Evolutionary conservation across 306 rosid genomes (phyloP).

Genomic region (Pterocarpus santalinus): DNA sequence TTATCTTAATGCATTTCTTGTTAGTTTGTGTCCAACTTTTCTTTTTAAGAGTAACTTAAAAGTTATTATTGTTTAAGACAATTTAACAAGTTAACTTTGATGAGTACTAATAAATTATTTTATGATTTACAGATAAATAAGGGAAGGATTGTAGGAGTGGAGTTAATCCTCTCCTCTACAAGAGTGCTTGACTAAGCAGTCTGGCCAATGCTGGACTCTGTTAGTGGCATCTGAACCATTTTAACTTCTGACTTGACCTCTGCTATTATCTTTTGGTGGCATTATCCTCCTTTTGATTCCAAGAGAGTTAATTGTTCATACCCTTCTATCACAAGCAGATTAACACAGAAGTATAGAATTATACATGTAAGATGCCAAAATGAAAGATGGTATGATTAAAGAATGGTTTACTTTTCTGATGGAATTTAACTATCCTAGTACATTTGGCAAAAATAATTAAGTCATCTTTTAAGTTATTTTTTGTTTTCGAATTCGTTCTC

Average conservation of each 20-base stretch:
- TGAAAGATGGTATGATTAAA: slow-evolving; percentile 35
- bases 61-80: slow-evolving; percentile 3
- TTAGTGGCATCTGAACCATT: slow-evolving; percentile 21
- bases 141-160: slow-evolving; percentile 31
- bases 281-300: slow-evolving; percentile 33
- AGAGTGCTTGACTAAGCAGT: slow-evolving; percentile 37
- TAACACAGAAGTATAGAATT: slow-evolving; percentile 40
- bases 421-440: slow-evolving; percentile 10
- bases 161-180: slow-evolving; percentile 15
- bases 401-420: background rate
- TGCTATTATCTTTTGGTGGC: slow-evolving; percentile 33
- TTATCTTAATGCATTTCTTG: slow-evolving; percentile 1
- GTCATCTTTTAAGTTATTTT: no score
- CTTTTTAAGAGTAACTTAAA: background rate
- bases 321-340: slow-evolving; percentile 26
- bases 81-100: background rate
- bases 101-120: slow-evolving; percentile 12
- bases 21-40: background rate
- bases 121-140: slow-evolving; percentile 58
- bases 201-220: slow-evolving; percentile 22
- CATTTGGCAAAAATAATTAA: no score
- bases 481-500: no score
- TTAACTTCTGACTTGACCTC: slow-evolving; percentile 36
- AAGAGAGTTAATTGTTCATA: slow-evolving; percentile 25
- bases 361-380: slow-evolving; percentile 38